Evolutionary conservation across 495 filamentous ascomycete species (phyloP), one percentile per base, ranked within the genome.

Genomic region (Bryoglossum gracile): DNA sequence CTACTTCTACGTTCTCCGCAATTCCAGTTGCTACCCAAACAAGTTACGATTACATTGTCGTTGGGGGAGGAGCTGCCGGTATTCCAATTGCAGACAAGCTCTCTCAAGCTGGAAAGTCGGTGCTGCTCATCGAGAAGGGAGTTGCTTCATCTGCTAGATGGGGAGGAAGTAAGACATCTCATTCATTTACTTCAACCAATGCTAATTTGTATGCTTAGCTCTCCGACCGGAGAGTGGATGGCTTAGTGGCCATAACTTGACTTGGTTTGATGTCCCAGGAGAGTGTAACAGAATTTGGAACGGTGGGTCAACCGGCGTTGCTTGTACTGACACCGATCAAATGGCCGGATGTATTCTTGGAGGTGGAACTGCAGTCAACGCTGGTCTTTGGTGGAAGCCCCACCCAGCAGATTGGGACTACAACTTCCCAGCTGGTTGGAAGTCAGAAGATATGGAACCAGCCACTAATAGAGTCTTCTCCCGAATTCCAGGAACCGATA

Each of bases 311-410:
- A 66, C 65, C 19, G 83, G 73, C 46, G 78, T 82, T 64, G 71
- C 77, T 41, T 87, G 84, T 65, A 72, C 73, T 1, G 81, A 89
- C 57, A 81, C 78, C 13, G 80, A 77, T 44, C 80, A 82, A 55
- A 86, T 84, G 77, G 83, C 82, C 36, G 86, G 82, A 18, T 90
- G 86, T 57, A 74, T 88, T 38, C 77, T 91, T 26, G 86, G 86
- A 25, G 86, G 85, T 53, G 83, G 83, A 41, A 81, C 82, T n/a
- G 83, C 83, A 14, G 71, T 88, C 53, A 89, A 90, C 59, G 80
- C 84, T 37, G 78, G 72, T 33, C 58, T 76, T 23, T 76, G 69
- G 69, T 76, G 68, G 70, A 73, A 59, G 56, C 48, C 56, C 10
- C 49, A 55, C 36, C 56, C 56, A 9, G 26, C 28, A 13, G 86